These are phyloP conservation scores for Phytophthora ohioensis DNA, from an alignment of 352 stramenopile species.

Conservation along the genomic window DNA sequence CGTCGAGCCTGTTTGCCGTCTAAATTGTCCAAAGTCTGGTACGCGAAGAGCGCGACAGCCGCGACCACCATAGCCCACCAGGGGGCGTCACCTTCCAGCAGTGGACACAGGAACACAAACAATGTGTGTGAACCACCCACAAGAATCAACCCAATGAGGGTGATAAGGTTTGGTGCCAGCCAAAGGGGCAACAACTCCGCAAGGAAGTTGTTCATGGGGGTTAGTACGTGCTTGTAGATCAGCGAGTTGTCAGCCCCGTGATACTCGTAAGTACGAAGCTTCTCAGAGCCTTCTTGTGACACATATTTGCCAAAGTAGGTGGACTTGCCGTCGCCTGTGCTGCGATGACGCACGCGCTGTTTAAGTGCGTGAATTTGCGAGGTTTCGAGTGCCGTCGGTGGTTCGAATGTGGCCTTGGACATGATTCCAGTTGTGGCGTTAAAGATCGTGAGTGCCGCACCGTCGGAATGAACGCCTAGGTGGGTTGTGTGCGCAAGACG, in stretches of 20 bases:
- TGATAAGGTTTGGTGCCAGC: conserved; percentile 88
- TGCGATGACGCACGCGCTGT: conserved; percentile 79
- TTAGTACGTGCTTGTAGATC: conserved; percentile 89
- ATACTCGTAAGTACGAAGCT: conserved; percentile 89
- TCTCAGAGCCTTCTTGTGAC: conserved; percentile 84
- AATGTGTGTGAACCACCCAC: conserved; percentile 71
- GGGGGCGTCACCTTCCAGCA: conserved; percentile 74
- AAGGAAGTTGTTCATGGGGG: conserved; percentile 87
- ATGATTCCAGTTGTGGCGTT: conserved; percentile 14
- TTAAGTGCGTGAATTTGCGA: conserved; percentile 56
- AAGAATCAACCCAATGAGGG: conserved; percentile 70
- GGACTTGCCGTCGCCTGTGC: conserved; percentile 75
- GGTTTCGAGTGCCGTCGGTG: conserved; percentile 14
- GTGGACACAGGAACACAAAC: conserved; percentile 77
- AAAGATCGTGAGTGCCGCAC: not conserved
- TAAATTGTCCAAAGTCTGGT: conserved; percentile 89
- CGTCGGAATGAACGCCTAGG: not conserved
- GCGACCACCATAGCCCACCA: conserved; percentile 76
- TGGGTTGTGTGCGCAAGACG: conserved; percentile 13
- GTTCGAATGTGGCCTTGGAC: conserved; percentile 26
- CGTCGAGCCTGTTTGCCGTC: conserved; percentile 86
- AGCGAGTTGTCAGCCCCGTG: conserved; percentile 88
- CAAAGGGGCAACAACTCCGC: conserved; percentile 80
- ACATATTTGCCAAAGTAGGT: conserved; percentile 92
- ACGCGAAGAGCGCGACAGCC: conserved; percentile 70